Evolutionary conservation across 2,329 filamentous ascomycete genomes (phyloP), one percentile per base, ranked within the genome.

Genomic region (Penicillium sp.): DNA sequence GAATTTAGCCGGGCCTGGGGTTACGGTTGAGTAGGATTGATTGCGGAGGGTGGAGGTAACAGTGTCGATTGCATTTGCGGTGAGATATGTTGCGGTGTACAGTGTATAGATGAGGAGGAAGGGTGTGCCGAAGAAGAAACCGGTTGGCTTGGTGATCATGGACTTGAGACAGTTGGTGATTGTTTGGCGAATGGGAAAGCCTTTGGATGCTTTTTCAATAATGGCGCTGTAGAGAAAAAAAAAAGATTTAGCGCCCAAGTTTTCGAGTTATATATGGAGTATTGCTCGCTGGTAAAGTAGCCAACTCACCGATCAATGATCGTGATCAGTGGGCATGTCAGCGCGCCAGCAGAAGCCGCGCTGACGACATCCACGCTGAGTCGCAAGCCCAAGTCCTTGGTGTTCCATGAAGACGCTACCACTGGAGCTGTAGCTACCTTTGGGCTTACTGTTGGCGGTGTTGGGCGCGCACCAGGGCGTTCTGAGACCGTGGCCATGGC

Each of bases 41-140:
- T 85, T 78, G 50, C 79, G 75, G 14, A 87, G 66, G 1, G 89
- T 92, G 5, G 91, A 89, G 46, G 87, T 71, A n/a, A 86, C 75
- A 0, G 94, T 97, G 79, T 98, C 94, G 72, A 96, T 86, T 13
- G 84, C 78, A 79, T 97, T 97, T 63, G 94, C 93, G 1, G 91
- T 92, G 13, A 95, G 79, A 79, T 97, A 97, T 59, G 94, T 98
- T 65, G 90, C 89, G 61, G 88, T 90, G 81, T 97, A 98, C 44
- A 96, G 81, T 54, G 79, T 78, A 59, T 81, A 81, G 56, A 82
- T 81, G 22, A 82, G 74, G 59, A 80, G 67, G 65, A 81, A 81
- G 2, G 80, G 80, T 6, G 80, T 82, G 62, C 77, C 78, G 54
- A 75, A 62, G 62, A 82, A 73, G 70, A 80, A 81, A n/a, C 59